Conservation (phyloP, 805 yeast genomes). For the Yamadazyma tumulicola region DNA sequence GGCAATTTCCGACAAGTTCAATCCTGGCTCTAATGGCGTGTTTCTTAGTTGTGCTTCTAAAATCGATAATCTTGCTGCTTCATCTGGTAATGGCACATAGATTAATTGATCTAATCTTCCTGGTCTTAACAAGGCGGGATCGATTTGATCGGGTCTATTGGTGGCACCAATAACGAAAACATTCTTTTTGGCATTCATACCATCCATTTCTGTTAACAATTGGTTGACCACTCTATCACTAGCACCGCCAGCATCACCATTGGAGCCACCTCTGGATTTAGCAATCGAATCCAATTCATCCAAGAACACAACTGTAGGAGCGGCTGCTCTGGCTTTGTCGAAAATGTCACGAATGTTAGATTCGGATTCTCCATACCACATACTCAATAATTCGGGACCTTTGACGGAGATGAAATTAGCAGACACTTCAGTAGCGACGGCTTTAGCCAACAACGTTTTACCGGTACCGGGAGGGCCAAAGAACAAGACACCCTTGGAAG, state of each 20-base stretch:
- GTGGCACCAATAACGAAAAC: conserved; percentile 99
- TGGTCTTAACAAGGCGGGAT: conserved; percentile 97
- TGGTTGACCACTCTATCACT: conserved; percentile 95
- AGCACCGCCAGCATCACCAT: conserved; percentile 95
- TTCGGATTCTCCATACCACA: conserved; percentile 99
- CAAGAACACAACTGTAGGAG: conserved; percentile 97
- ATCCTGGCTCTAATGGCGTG: conserved; percentile 97
- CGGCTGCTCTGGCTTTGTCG: conserved; percentile 98
- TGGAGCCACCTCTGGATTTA: conserved; percentile 88
- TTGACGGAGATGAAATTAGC: conserved; percentile 97
- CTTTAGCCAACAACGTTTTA: conserved; percentile 96
- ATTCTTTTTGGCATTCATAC: conserved; percentile 99
- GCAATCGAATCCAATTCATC: conserved; percentile 99
- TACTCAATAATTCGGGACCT: conserved; percentile 94
- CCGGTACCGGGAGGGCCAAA: conserved; percentile 99
- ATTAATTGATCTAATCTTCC: conserved; percentile 98
- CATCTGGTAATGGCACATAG: conserved; percentile 98
- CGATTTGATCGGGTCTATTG: conserved; percentile 98
- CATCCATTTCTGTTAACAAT: conserved; percentile 97
- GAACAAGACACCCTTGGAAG: conserved; percentile 97
- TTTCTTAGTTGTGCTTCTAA: conserved; percentile 95
- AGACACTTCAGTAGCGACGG: conserved; percentile 98
- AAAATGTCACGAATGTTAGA: conserved; percentile 96
- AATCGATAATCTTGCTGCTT: conserved; percentile 87
- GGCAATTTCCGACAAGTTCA: conserved; percentile 84